Base-by-base conservation (phyloP, 495 filamentous ascomycete genomes). In the Viridothelium virens region DNA sequence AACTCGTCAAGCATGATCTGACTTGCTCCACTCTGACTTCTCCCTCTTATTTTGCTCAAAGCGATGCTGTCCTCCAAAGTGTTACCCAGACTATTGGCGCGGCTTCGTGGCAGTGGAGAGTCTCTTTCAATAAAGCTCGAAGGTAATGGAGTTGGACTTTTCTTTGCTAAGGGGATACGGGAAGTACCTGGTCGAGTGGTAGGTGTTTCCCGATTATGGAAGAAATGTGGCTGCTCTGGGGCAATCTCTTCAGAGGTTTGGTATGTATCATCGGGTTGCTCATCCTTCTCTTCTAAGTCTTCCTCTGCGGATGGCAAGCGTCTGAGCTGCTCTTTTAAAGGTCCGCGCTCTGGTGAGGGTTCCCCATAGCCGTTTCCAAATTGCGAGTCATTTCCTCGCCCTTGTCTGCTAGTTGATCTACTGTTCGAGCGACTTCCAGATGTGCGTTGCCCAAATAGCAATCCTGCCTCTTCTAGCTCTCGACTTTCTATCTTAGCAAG, bases 381-480 rank as follows among this genome's bases (percentile, higher is more conserved):
- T 65, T 63, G 41, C 34, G 16, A 38, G 61, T 39, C 25, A 38
- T 47, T 16, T 39, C 34, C 31, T 34, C 16, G 38, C 65, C 70
- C 34, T 70, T 62, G 31, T 62, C 63, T 56, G 11, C 14, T 34
- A 1, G 33, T 44, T 64, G 62, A 37, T 56, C 63, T 34, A 36
- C 47, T 38, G n/a, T 37, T 53, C 25, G 79, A 79, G 31, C 75
- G 77, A 61, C 82, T 83, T 44, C 63, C 65, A 2, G 84, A 83
- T 70, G 84, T 84, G 71, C 85, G 90, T 39, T 76, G 78, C 56
- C 80, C 80, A 46, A 83, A 86, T 11, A 88, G 85, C 34, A 92
- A 93, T 86, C 91, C 92, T 2, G 91, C 91, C 72, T 90, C 91
- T 70, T 95, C 90, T 68, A 97, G 80, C 75, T 98, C 94, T 75